A percentile compares a stretch with the other conserved stretches of the same genome.
These are phyloP conservation scores for Nigrospora osmanthi DNA, from an alignment of 2,329 filamentous ascomycete species.

Conservation along the genomic window DNA sequence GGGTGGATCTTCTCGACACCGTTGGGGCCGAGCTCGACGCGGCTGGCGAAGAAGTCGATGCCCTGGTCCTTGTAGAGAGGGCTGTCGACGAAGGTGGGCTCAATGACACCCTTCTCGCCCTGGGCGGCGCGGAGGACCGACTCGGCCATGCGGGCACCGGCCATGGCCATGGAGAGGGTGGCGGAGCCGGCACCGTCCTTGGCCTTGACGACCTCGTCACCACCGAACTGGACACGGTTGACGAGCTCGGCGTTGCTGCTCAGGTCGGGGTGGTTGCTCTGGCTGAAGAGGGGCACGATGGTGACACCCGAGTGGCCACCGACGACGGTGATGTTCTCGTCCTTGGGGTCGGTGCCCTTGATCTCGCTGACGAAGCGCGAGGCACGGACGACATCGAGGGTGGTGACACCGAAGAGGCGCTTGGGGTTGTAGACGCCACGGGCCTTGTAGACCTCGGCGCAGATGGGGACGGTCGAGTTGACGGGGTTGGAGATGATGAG, in stretches of 20 bases:
- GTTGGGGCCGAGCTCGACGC: constrained; percentile 91
- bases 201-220: constrained; percentile 98
- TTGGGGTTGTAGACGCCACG: constrained; percentile 97
- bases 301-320: constrained; percentile 97
- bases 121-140: constrained; percentile 85
- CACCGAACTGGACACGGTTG: constrained; percentile 95
- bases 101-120: constrained; percentile 89
- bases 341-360: constrained; percentile 81
- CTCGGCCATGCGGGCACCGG: constrained; percentile 78
- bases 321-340: constrained; percentile 92
- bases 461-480: constrained; percentile 99
- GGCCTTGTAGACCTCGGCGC: constrained; percentile 93
- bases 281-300: constrained; percentile 95
- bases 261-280: constrained; percentile 82
- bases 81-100: constrained; percentile 95
- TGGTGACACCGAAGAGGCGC: constrained; percentile 98
- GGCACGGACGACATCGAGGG: constrained; percentile 95
- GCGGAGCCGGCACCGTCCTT: constrained; percentile 97
- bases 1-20: constrained; percentile 91
- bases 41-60: constrained; percentile 92
- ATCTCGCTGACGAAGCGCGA: constrained; percentile 95
- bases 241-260: constrained; percentile 72
- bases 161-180: constrained; percentile 98
- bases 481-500: constrained; percentile 98
- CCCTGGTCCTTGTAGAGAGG: constrained; percentile 98